A percentile compares a stretch with the other conserved stretches of the same genome.
Evolutionary conservation across 2,329 filamentous ascomycete genomes (phyloP).

Genomic region (Cercospora sojina): DNA sequence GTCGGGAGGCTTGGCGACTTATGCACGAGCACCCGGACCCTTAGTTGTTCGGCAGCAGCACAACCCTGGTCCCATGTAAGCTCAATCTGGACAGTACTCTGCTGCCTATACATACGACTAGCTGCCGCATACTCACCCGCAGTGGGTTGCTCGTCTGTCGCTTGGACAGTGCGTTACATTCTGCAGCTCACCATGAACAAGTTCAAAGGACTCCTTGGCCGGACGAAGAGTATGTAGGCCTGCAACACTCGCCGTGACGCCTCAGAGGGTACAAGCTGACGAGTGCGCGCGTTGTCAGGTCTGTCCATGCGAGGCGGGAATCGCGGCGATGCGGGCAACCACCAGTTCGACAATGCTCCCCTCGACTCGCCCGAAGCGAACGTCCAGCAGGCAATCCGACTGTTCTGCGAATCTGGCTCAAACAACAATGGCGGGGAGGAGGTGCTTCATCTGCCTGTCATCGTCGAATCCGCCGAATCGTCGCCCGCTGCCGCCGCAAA

Average conservation of each 20-base stretch:
- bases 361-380: conserved; percentile 64
- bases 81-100: conserved; percentile 1
- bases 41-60: background rate
- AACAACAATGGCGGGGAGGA: conserved; percentile 69
- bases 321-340: conserved; percentile 2
- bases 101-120: background rate
- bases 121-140: background rate
- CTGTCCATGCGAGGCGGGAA: conserved; percentile 8
- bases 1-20: background rate
- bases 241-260: background rate
- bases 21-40: background rate
- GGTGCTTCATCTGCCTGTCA: conserved; percentile 85
- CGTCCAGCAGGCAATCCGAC: conserved; percentile 64
- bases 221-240: conserved; percentile 13
- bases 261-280: conserved; percentile 7
- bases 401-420: conserved; percentile 73
- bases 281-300: background rate
- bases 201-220: conserved; percentile 17
- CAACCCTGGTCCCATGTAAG: conserved; percentile 2
- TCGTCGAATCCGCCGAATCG: conserved; percentile 93
- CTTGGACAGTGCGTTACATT: background rate
- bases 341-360: conserved; percentile 25
- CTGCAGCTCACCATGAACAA: conserved; percentile 13
- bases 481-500: conserved; percentile 81
- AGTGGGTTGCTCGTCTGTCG: background rate